Evolutionary conservation across 2,329 filamentous ascomycete genomes (phyloP).

Genomic region (Epichloe hybrida): DNA sequence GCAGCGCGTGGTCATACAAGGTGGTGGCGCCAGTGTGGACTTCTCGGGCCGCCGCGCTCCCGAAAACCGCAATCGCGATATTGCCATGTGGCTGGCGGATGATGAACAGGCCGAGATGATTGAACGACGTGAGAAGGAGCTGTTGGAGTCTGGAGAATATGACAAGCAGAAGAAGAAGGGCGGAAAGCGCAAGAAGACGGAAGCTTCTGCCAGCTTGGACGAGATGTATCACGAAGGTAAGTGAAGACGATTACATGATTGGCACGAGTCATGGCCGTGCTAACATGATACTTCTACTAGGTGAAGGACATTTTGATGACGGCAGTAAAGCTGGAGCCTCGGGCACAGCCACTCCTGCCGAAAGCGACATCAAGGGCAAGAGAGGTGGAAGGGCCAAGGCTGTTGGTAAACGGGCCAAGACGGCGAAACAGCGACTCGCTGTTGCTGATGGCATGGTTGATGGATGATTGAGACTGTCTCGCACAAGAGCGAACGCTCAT

Average conservation of each 20-base stretch:
- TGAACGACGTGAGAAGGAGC: slow-evolving; percentile 80
- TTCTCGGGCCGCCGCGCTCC: slow-evolving; percentile 82
- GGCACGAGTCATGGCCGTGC: not conserved
- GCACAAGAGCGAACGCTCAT: not conserved
- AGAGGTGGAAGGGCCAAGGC: slow-evolving; percentile 42
- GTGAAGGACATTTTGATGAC: slow-evolving; percentile 93
- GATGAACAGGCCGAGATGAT: slow-evolving; percentile 93
- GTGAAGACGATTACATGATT: slow-evolving; percentile 22
- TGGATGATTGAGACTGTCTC: slow-evolving; percentile 6
- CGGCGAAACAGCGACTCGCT: slow-evolving; percentile 52
- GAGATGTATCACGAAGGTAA: slow-evolving; percentile 98
- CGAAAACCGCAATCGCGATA: slow-evolving; percentile 93
- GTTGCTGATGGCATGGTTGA: slow-evolving; percentile 47
- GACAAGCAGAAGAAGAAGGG: slow-evolving; percentile 53
- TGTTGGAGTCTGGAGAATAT: slow-evolving; percentile 57
- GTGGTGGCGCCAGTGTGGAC: slow-evolving; percentile 81
- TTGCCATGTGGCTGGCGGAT: slow-evolving; percentile 96
- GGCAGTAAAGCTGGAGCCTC: slow-evolving; percentile 54
- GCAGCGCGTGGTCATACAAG: slow-evolving; percentile 90
- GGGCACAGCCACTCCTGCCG: slow-evolving; percentile 71
- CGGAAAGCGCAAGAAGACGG: slow-evolving; percentile 40
- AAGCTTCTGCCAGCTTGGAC: slow-evolving; percentile 57
- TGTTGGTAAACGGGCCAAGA: slow-evolving; percentile 44
- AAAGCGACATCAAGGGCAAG: slow-evolving; percentile 37
- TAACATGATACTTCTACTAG: slow-evolving; percentile 38